Percentiles rank a stretch among this genome's conserved stretches.
Evolutionary conservation across 129 eudicot genomes (phyloP).

Genomic region (Chrysanthemum lavandulifolium): DNA sequence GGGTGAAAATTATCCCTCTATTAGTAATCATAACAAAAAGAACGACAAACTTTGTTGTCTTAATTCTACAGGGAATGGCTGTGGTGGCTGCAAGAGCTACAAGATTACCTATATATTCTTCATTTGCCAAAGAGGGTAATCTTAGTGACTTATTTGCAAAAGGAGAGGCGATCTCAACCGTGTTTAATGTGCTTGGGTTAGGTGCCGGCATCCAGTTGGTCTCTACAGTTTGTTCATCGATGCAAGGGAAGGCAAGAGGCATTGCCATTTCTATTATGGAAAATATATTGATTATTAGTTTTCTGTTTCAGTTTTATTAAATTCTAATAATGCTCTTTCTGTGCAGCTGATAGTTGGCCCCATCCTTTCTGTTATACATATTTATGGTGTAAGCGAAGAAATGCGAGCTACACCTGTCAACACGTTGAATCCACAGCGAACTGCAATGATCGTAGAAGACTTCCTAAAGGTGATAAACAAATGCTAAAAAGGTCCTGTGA

Average conservation of each 20-base stretch:
- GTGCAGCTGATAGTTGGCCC: conserved; percentile 88
- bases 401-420: conserved; percentile 93
- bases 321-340: conserved; percentile 13
- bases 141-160: conserved; percentile 97
- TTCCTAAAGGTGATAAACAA: conserved; percentile 61
- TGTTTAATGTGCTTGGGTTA: conserved; percentile 85
- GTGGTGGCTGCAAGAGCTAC: conserved; percentile 99
- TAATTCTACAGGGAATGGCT: conserved; percentile 86
- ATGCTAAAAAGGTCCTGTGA: not conserved
- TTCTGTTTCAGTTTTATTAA: not conserved
- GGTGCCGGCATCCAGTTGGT: conserved; percentile 92
- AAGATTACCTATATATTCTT: conserved; percentile 93
- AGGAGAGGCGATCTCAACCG: conserved; percentile 96
- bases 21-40: not conserved
- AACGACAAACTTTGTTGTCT: too few relatives aligned
- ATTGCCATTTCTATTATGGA: not conserved
- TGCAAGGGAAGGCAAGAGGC: conserved; percentile 78
- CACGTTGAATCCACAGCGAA: conserved; percentile 91
- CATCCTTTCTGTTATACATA: conserved; percentile 64
- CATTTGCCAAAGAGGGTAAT: conserved; percentile 98
- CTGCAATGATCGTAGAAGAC: conserved; percentile 82
- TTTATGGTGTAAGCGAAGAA: conserved; percentile 80
- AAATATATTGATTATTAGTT: conserved; percentile 15
- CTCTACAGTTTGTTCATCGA: conserved; percentile 90
- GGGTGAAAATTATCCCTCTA: not conserved